phyloP scores from a whole-genome alignment of 129 eudicot genomes.

The Silybum marianum region DNA sequence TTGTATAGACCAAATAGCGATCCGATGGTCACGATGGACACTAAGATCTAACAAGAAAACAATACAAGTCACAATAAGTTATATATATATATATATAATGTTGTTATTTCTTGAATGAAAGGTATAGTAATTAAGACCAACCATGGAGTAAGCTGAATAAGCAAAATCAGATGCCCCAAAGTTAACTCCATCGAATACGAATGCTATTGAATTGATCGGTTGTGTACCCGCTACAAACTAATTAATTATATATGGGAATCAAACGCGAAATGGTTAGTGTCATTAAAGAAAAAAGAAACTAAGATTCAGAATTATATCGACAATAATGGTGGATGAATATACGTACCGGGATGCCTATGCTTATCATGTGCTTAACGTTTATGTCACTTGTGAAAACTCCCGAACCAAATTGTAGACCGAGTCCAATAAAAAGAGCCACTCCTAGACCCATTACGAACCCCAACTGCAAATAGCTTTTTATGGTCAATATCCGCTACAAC shows the following conservation, averaged over 20 bases:
- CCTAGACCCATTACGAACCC: slow-evolving; percentile 70
- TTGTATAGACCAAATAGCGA: slow-evolving; percentile 50
- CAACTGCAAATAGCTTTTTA: slow-evolving; percentile 48
- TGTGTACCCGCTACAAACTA: slow-evolving; percentile 90
- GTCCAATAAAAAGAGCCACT: slow-evolving; percentile 55
- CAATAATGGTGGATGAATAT: slow-evolving; percentile 1
- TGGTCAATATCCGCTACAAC: too few species aligned
- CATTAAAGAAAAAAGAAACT: not conserved
- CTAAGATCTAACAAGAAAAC: slow-evolving; percentile 33
- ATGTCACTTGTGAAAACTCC: slow-evolving; percentile 59
- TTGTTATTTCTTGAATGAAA: not conserved
- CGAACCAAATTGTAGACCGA: slow-evolving; percentile 67
- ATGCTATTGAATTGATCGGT: slow-evolving; percentile 71
- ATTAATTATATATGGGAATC: not conserved
- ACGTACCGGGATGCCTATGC: slow-evolving; percentile 62
- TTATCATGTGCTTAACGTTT: slow-evolving; percentile 49
- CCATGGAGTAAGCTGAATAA: slow-evolving; percentile 87
- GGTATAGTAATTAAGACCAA: slow-evolving; percentile 2
- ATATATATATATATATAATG: not conserved
- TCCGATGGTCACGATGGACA: slow-evolving; percentile 51
- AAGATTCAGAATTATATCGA: not conserved
- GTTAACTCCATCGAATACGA: slow-evolving; percentile 77
- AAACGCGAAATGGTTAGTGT: not conserved
- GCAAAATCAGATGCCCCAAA: slow-evolving; percentile 87
- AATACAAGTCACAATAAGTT: not conserved